phyloP scores from a whole-genome alignment of 2,329 filamentous ascomycete genomes.

The Tolypocladium endophyticum region DNA sequence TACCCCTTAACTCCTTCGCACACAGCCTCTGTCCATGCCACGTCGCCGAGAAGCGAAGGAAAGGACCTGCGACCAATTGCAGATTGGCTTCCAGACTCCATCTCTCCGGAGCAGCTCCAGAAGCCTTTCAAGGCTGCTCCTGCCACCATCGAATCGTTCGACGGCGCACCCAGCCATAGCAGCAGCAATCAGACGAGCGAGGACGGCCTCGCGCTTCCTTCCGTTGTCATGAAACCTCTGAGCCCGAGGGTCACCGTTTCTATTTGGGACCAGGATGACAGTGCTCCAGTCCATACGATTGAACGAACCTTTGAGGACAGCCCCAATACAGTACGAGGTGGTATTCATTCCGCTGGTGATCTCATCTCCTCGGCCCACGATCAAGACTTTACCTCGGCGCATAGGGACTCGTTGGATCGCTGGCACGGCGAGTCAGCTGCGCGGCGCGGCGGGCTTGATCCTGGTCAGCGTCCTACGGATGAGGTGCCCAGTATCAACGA shows the following conservation, averaged over 20 bases:
- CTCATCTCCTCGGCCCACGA: constrained; percentile 18
- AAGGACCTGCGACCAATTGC: constrained; percentile 14
- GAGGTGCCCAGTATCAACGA: constrained; percentile 41
- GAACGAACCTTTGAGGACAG: constrained; percentile 29
- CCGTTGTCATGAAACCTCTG: constrained; percentile 30
- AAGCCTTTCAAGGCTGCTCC: constrained; percentile 25
- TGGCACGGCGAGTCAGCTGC: constrained; percentile 28
- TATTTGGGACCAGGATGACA: constrained; percentile 37
- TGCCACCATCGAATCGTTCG: constrained; percentile 17
- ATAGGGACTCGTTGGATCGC: constrained; percentile 28
- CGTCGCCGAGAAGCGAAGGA: constrained; percentile 27
- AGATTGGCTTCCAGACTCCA: constrained; percentile 20
- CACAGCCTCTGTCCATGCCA: constrained; percentile 36
- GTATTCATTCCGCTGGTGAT: constrained; percentile 28
- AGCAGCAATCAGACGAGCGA: constrained; percentile 40
- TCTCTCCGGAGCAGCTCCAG: constrained; percentile 31
- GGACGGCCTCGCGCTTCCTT: constrained; percentile 29
- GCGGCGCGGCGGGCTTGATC: constrained; percentile 36
- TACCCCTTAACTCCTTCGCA: constrained; percentile 42
- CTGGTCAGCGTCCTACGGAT: constrained; percentile 28
- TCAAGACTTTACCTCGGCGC: constrained; percentile 7
- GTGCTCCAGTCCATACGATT: constrained; percentile 23
- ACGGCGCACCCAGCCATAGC: constrained; percentile 39
- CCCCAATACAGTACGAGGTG: constrained; percentile 22
- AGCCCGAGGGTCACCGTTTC: constrained; percentile 49